A percentile compares a stretch with the other conserved stretches of the same genome.
phyloP scores from a whole-genome alignment of 2,329 filamentous ascomycete species.

The Pezicula neosporulosa region DNA sequence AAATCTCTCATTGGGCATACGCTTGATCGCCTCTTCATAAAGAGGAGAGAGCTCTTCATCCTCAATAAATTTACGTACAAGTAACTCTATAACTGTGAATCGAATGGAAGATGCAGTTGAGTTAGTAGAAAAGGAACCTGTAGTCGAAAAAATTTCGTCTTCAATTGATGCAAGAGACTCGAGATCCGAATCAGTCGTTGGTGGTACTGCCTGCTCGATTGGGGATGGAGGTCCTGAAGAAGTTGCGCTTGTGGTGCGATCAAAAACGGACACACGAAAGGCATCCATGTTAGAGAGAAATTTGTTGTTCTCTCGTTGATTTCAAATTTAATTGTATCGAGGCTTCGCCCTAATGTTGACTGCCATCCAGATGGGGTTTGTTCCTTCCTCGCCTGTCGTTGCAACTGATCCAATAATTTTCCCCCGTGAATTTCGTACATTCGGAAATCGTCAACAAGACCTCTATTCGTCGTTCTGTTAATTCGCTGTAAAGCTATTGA shows the following conservation, averaged over 20 bases:
- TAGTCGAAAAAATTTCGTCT: too few relatives aligned
- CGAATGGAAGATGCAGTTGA: too few relatives aligned
- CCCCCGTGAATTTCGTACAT: slow-evolving; percentile 50
- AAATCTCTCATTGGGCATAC: too few relatives aligned
- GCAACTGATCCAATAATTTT: slow-evolving; percentile 40
- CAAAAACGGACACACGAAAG: slow-evolving; percentile 44
- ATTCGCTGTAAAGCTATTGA: slow-evolving; percentile 43
- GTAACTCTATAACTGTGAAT: too few relatives aligned
- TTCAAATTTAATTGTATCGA: slow-evolving; percentile 36
- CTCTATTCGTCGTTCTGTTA: slow-evolving; percentile 35
- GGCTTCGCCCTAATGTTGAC: slow-evolving; percentile 30
- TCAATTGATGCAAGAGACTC: too few relatives aligned
- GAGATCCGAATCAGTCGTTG: too few relatives aligned
- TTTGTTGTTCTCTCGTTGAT: slow-evolving; percentile 41
- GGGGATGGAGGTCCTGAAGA: slow-evolving; percentile 41
- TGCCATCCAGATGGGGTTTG: slow-evolving; percentile 28
- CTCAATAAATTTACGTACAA: too few relatives aligned
- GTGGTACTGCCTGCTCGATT: too few relatives aligned
- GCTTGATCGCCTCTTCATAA: too few relatives aligned
- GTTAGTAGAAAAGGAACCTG: too few relatives aligned
- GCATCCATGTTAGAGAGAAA: slow-evolving; percentile 32
- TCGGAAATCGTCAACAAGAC: slow-evolving; percentile 49
- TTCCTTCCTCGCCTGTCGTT: slow-evolving; percentile 32
- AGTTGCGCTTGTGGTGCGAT: slow-evolving; percentile 44
- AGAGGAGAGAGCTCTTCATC: too few relatives aligned